Conservation (phyloP, 306 rosid genomes). For the Begonia peltatifolia region DNA sequence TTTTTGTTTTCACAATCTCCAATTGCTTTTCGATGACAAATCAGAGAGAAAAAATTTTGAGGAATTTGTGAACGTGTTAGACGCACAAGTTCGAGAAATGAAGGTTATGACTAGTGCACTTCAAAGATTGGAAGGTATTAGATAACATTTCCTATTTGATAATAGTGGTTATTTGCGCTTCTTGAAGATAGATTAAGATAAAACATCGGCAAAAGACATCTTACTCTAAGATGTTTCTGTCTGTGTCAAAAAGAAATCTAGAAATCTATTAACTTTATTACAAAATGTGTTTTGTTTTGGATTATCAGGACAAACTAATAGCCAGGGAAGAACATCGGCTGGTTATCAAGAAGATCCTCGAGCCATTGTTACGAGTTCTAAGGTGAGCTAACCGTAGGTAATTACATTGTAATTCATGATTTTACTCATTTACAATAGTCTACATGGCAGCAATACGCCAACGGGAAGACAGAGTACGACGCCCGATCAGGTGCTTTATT, state of each 20-base stretch:
- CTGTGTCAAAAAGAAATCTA: not conserved
- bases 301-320: not conserved
- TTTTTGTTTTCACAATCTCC: constrained; percentile 10
- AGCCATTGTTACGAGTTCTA: constrained; percentile 30
- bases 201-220: too few species aligned
- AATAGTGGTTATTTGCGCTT: not conserved
- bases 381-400: constrained; percentile 31
- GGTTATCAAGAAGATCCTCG: constrained; percentile 41
- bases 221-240: not conserved
- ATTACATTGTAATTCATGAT: constrained; percentile 5
- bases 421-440: not conserved
- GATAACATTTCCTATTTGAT: too few species aligned
- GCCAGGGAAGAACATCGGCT: constrained; percentile 14
- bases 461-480: constrained; percentile 49
- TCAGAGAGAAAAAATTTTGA: constrained; percentile 48
- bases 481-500: constrained; percentile 34
- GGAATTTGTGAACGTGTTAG: constrained; percentile 46
- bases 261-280: not conserved
- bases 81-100: constrained; percentile 70
- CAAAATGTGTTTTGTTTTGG: not conserved
- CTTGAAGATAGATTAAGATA: not conserved
- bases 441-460: constrained; percentile 31
- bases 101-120: constrained; percentile 58
- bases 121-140: constrained; percentile 60
- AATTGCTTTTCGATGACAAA: not conserved